Conservation (phyloP, 1,139 yeast genomes). For the Taphrina pruni region DNA sequence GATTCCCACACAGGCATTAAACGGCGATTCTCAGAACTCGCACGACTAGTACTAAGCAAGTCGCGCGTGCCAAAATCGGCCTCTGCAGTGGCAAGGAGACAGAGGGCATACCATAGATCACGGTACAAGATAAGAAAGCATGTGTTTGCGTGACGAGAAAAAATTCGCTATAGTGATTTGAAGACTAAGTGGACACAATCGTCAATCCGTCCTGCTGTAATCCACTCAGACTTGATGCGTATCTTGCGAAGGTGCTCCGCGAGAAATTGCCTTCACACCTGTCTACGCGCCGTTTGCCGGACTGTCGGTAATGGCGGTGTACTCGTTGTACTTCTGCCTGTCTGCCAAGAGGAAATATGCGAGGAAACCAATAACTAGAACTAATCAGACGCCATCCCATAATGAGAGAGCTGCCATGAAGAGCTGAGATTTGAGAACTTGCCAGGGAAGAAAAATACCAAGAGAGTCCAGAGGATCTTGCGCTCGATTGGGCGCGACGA, state of each 20-base stretch:
- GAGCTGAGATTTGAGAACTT: background rate
- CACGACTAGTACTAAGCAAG: too few relatives aligned
- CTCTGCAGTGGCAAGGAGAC: too few relatives aligned
- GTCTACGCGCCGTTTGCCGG: conserved; percentile 22
- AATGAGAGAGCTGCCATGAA: background rate
- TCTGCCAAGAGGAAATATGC: conserved; percentile 38
- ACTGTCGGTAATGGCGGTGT: conserved; percentile 29
- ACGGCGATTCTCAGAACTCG: too few relatives aligned
- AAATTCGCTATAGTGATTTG: too few relatives aligned
- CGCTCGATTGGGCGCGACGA: conserved; percentile 38
- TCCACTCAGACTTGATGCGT: too few relatives aligned
- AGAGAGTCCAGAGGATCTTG: conserved; percentile 26
- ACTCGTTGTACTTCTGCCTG: conserved; percentile 37
- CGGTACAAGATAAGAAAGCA: too few relatives aligned
- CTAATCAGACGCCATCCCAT: background rate
- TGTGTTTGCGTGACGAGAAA: too few relatives aligned
- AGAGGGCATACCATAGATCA: too few relatives aligned
- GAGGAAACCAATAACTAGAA: conserved; percentile 18
- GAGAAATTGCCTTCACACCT: background rate
- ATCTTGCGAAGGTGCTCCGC: background rate
- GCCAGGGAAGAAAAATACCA: conserved; percentile 21
- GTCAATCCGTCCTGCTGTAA: too few relatives aligned
- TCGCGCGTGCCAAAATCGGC: too few relatives aligned
- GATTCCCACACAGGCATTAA: too few relatives aligned
- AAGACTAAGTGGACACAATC: too few relatives aligned